phyloP scores from a whole-genome alignment of 1,139 yeast species.

The Wickerhamomyces sp. region DNA sequence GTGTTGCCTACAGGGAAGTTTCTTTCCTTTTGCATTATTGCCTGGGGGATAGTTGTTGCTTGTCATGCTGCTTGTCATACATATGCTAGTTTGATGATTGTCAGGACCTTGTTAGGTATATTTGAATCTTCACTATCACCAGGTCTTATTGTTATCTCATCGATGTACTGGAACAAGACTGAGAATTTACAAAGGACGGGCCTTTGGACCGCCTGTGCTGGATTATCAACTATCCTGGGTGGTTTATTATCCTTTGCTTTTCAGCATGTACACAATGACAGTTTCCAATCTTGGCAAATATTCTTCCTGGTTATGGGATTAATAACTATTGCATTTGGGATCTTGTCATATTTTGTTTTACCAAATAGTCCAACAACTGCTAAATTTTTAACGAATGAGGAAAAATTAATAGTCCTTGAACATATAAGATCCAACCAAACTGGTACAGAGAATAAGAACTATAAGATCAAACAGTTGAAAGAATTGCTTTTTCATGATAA shows the following conservation, averaged over 20 bases:
- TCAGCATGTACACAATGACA: conserved; percentile 23
- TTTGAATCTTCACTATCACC: conserved; percentile 50
- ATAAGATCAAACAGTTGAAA: conserved; percentile 46
- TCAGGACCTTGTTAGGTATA: conserved; percentile 44
- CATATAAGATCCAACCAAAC: conserved; percentile 40
- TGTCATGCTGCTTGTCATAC: conserved; percentile 39
- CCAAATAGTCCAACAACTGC: conserved; percentile 51
- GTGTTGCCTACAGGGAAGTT: conserved; percentile 46
- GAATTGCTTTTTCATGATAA: conserved; percentile 35
- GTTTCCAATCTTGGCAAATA: conserved; percentile 38
- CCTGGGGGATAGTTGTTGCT: conserved; percentile 45
- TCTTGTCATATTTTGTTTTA: conserved; percentile 36
- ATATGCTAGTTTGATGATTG: conserved; percentile 42
- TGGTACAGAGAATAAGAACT: conserved; percentile 50
- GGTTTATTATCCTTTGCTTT: conserved; percentile 45
- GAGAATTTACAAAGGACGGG: conserved; percentile 45
- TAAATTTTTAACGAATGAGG: conserved; percentile 43
- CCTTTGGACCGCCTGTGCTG: conserved; percentile 47
- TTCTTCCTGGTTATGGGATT: conserved; percentile 42
- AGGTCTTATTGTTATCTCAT: conserved; percentile 47
- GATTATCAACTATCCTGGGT: conserved; percentile 44
- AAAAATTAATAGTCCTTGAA: conserved; percentile 44
- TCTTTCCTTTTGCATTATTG: conserved; percentile 35
- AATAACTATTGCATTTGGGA: conserved; percentile 43
- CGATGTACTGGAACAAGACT: conserved; percentile 41